Evolutionary conservation across 2,329 filamentous ascomycete species (phyloP).

Genomic region (Fonsecaea multimorphosa): DNA sequence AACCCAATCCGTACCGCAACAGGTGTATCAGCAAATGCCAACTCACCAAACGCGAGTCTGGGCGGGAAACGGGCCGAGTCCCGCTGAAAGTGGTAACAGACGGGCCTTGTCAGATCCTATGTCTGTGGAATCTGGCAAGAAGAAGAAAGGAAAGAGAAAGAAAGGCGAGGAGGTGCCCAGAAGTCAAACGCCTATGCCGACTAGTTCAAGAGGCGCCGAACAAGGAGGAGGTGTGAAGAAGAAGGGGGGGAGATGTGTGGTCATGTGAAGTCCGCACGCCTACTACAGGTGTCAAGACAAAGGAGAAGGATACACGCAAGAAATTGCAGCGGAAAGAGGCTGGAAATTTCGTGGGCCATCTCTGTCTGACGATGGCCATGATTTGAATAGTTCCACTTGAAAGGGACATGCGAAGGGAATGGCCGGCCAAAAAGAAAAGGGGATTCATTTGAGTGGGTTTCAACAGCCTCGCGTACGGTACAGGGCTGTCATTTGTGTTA

Average conservation of each 20-base stretch:
- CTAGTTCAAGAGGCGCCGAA: background rate
- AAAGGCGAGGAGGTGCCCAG: conserved; percentile 19
- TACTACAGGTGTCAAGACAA: background rate
- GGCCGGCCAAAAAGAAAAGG: background rate
- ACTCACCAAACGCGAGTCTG: conserved; percentile 14
- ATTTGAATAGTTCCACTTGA: background rate
- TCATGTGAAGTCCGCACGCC: conserved; percentile 31
- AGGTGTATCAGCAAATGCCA: conserved; percentile 15
- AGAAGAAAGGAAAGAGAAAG: conserved; percentile 26
- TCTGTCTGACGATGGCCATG: background rate
- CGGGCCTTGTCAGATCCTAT: conserved; percentile 14
- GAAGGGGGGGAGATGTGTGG: conserved; percentile 34
- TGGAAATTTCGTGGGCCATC: background rate
- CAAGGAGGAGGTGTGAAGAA: conserved; percentile 14
- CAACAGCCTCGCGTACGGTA: background rate
- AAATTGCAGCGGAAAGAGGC: background rate
- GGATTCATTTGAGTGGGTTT: background rate
- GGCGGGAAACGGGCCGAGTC: conserved; percentile 17
- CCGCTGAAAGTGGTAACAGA: conserved; percentile 1
- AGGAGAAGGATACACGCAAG: background rate
- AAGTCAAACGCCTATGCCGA: conserved; percentile 25
- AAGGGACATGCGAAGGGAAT: background rate
- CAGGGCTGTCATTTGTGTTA: background rate
- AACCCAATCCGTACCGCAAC: conserved; percentile 9
- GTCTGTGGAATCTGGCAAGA: conserved; percentile 20